These are phyloP conservation scores for Prototheca cutis DNA, from an alignment of 163 green algal genomes.

Conservation along the genomic window DNA sequence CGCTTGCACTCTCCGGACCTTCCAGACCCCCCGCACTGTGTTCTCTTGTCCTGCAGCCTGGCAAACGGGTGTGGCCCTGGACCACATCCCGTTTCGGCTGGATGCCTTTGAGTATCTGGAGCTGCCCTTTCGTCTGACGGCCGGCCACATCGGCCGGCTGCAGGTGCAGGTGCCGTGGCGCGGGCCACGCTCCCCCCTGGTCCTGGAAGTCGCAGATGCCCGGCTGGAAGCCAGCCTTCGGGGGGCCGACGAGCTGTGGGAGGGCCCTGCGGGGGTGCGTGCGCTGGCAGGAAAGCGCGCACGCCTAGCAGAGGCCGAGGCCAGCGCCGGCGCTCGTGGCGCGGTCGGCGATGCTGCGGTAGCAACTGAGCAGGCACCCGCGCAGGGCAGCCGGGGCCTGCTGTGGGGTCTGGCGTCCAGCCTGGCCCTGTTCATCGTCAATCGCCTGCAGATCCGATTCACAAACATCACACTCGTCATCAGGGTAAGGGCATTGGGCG, in stretches of 20 bases:
- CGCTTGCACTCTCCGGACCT: too few relatives aligned
- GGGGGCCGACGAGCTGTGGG: constrained; percentile 46
- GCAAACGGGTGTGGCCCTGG: constrained; percentile 46
- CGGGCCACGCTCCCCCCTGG: constrained; percentile 10
- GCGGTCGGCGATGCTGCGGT: background rate
- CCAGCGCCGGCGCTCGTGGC: constrained; percentile 9
- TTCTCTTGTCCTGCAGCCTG: constrained; percentile 27
- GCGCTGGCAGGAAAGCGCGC: constrained; percentile 59
- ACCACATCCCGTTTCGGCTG: constrained; percentile 61
- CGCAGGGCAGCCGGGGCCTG: constrained; percentile 12
- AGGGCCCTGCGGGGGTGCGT: constrained; percentile 33
- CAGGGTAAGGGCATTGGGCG: constrained; percentile 24
- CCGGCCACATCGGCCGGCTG: constrained; percentile 55
- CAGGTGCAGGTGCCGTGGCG: constrained; percentile 53
- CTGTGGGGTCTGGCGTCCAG: constrained; percentile 43
- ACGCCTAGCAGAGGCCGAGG: constrained; percentile 55
- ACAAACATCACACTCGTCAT: constrained; percentile 54
- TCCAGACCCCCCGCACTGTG: background rate
- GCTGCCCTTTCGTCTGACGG: constrained; percentile 57
- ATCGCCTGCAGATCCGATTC: constrained; percentile 61
- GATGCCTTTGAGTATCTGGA: constrained; percentile 77
- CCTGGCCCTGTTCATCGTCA: constrained; percentile 47
- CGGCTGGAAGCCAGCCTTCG: constrained; percentile 12
- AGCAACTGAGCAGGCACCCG: background rate
- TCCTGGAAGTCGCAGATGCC: constrained; percentile 22